Evolutionary conservation across 1,284 basidiomycete species (phyloP), one percentile per base, ranked within the genome.

Genomic region (Ustilago curta): DNA sequence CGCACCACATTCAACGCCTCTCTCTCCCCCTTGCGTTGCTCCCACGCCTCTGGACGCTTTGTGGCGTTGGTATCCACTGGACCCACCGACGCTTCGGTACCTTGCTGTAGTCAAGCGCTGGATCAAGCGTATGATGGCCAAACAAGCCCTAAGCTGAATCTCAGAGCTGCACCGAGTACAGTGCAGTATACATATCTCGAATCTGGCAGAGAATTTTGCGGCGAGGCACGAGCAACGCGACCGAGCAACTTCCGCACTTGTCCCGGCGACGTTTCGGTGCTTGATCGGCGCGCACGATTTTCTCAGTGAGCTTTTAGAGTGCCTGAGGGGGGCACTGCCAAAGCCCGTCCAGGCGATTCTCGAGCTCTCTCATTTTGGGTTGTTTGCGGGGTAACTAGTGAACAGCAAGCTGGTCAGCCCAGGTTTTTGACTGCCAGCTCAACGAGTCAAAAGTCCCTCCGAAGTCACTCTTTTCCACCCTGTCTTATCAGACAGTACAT

Each of bases 231-330:
- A n/a, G 44, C 29, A 21, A 56, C 39, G 31, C 50, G 61, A 64
- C 55, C 61, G 55, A 64, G 42, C 49, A 9, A 4, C 12, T 23
- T 3, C 53, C 53, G 61, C 47, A 43, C n/a, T 37, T 4, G 8
- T 14, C 7, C 23, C 50, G 54, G 49, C 32, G 18, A 23, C 48
- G 21, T 45, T 42, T 58, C 61, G 54, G 56, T 52, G 42, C 37
- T 14, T 18, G 21, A 48, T 64, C 61, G 54, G 54, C 37, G 21
- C 21, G 29, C 8, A 18, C 31, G 31, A 8, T n/a, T 27, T 16
- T 35, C 16, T 1, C 3, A 27, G 16, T 8, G 23, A 31, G 25
- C 21, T 23, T 45, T 18, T 21, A 27, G 21, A 21, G 7, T 14
- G 43, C 21, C 11, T 25, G 23, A 23, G 7, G 12, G 12, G 16